Percentiles rank a stretch among this genome's conserved stretches.
Evolutionary conservation across 1,284 basidiomycete genomes (phyloP).

Genomic region (Leccinum pseudoinsigne): DNA sequence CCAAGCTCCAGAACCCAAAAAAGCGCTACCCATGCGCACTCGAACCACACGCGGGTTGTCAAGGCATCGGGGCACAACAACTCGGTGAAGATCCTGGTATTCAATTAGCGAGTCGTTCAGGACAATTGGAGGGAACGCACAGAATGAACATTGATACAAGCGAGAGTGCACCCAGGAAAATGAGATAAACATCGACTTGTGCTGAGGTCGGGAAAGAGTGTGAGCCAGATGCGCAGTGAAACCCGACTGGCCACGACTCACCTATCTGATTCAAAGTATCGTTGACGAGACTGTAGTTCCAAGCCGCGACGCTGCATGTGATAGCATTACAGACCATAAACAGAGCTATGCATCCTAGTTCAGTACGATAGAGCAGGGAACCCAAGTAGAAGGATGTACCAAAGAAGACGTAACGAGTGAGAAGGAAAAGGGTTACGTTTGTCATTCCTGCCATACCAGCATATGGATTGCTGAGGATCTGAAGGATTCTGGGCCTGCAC

Average conservation of each 20-base stretch:
- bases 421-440: conserved; percentile 32
- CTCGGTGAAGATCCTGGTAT: conserved; percentile 59
- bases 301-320: conserved; percentile 63
- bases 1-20: conserved; percentile 63
- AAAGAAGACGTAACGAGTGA: conserved; percentile 50
- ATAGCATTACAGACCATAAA: conserved; percentile 67
- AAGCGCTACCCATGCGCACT: conserved; percentile 59
- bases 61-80: conserved; percentile 50
- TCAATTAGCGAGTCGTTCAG: conserved; percentile 3
- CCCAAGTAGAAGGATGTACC: conserved; percentile 34
- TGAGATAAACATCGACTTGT: conserved; percentile 59
- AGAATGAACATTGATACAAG: conserved; percentile 59
- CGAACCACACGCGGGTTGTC: conserved; percentile 68
- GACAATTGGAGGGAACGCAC: conserved; percentile 39
- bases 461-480: conserved; percentile 23
- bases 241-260: conserved; percentile 27
- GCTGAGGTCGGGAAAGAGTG: conserved; percentile 29
- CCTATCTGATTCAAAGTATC: conserved; percentile 30
- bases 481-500: conserved; percentile 27
- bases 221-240: not conserved
- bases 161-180: conserved; percentile 59
- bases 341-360: conserved; percentile 41
- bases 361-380: conserved; percentile 6
- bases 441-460: conserved; percentile 32
- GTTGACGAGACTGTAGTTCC: conserved; percentile 60